These are phyloP conservation scores for Globisporangium nagaii DNA, from an alignment of 352 stramenopile species.

Conservation along the genomic window DNA sequence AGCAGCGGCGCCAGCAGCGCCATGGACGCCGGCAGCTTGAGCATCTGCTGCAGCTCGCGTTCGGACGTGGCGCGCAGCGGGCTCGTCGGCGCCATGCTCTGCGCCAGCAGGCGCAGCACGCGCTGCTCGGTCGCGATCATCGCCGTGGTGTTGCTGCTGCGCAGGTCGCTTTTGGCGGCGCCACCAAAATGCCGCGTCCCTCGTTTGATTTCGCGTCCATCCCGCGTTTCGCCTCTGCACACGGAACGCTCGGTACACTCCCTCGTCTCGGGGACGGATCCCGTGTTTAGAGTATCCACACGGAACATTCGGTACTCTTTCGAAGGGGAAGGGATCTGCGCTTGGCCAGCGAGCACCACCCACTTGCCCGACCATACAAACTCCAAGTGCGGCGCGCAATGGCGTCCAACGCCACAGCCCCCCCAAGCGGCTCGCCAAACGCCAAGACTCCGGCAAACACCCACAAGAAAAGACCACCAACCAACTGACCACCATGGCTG, in stretches of 20 bases:
- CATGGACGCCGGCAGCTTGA: not conserved
- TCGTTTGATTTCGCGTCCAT: too few relatives aligned
- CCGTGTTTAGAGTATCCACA: not conserved
- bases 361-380: conserved; percentile 67
- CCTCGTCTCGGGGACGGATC: too few relatives aligned
- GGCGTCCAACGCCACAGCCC: conserved; percentile 1
- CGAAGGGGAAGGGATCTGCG: not conserved
- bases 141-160: conserved; percentile 16
- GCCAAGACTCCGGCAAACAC: conserved; percentile 20
- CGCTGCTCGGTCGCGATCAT: conserved; percentile 13
- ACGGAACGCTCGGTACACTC: too few relatives aligned
- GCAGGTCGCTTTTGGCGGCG: not conserved
- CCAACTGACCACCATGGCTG: conserved; percentile 50
- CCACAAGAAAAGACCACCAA: conserved; percentile 18
- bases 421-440: conserved; percentile 12
- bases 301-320: too few relatives aligned
- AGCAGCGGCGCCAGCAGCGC: conserved; percentile 42
- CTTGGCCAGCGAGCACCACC: conserved; percentile 26
- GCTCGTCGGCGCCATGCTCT: conserved; percentile 32
- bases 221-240: not conserved
- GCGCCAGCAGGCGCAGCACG: conserved; percentile 49
- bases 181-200: not conserved
- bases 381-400: conserved; percentile 34
- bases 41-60: conserved; percentile 34
- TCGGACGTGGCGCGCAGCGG: conserved; percentile 44